These are phyloP conservation scores for Xylariales sp. DNA, from an alignment of 2,329 filamentous ascomycete species.

Conservation along the genomic window DNA sequence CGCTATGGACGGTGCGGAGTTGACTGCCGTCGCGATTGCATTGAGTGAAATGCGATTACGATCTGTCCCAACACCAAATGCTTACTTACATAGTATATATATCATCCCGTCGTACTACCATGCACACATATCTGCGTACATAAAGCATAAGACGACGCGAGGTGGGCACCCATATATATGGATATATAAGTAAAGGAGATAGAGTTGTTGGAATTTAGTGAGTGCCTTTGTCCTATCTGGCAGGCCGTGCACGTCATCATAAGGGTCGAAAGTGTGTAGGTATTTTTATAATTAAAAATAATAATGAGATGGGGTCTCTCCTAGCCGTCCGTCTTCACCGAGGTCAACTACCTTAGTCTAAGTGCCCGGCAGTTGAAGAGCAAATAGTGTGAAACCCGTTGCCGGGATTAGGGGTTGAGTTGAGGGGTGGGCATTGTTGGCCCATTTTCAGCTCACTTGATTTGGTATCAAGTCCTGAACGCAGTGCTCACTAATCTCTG, in stretches of 20 bases:
- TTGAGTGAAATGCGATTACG: slow-evolving; percentile 26
- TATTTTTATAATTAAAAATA: slow-evolving; percentile 4
- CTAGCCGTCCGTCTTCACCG: slow-evolving; percentile 15
- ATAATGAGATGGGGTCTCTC: slow-evolving; percentile 18
- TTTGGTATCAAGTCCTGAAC: slow-evolving; percentile 5
- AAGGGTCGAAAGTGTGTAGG: background rate
- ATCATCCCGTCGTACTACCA: slow-evolving; percentile 35
- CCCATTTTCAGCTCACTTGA: slow-evolving; percentile 6
- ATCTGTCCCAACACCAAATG: slow-evolving; percentile 14
- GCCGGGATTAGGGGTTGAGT: slow-evolving; percentile 13
- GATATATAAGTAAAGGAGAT: background rate
- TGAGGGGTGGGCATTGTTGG: slow-evolving; percentile 23
- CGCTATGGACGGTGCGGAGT: slow-evolving; percentile 15
- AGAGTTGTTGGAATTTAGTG: background rate
- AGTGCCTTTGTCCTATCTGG: slow-evolving; percentile 4
- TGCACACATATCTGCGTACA: slow-evolving; percentile 15
- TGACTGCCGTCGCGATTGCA: slow-evolving; percentile 25
- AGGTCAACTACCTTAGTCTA: slow-evolving; percentile 20
- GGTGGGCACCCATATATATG: slow-evolving; percentile 7
- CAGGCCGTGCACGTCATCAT: slow-evolving; percentile 17
- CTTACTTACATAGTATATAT: slow-evolving; percentile 26
- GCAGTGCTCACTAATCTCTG: slow-evolving; percentile 30
- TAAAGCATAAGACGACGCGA: slow-evolving; percentile 26
- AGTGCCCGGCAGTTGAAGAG: slow-evolving; percentile 21
- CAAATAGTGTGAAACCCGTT: slow-evolving; percentile 8